These are phyloP conservation scores for Aaosphaeria pasadenensis DNA, from an alignment of 2,329 filamentous ascomycete genomes.

Conservation along the genomic window DNA sequence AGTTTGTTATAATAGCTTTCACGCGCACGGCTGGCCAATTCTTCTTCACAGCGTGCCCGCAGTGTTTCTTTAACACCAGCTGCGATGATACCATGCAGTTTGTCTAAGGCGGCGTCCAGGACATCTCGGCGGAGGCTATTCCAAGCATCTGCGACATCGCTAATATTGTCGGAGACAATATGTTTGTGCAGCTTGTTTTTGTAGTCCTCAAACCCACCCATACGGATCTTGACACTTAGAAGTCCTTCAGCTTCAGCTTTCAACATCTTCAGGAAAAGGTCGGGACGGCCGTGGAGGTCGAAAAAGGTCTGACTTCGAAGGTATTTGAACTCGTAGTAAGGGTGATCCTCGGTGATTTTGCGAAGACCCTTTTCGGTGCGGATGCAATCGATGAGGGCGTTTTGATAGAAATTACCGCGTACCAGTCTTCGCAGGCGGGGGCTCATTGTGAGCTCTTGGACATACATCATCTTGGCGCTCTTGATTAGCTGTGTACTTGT, in stretches of 20 bases:
- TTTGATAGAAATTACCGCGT: constrained; percentile 77
- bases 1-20: constrained; percentile 86
- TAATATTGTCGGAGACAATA: constrained; percentile 93
- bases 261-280: constrained; percentile 94
- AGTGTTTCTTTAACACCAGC: constrained; percentile 94
- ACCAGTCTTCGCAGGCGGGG: constrained; percentile 88
- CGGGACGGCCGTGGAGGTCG: constrained; percentile 78
- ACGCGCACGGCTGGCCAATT: constrained; percentile 81
- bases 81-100: constrained; percentile 78
- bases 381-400: constrained; percentile 79
- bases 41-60: constrained; percentile 89
- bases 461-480: constrained; percentile 81
- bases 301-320: constrained; percentile 82
- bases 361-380: constrained; percentile 92
- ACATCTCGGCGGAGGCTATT: constrained; percentile 84
- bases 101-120: constrained; percentile 74
- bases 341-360: constrained; percentile 90
- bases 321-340: constrained; percentile 98
- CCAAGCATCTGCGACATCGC: constrained; percentile 92
- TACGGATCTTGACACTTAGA: constrained; percentile 76
- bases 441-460: constrained; percentile 84
- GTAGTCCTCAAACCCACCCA: constrained; percentile 75
- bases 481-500: constrained; percentile 73
- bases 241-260: constrained; percentile 93
- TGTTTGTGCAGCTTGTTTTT: constrained; percentile 73